A percentile compares a stretch with the other conserved stretches of the same genome.
phyloP scores from a whole-genome alignment of 768 basidiomycete genomes.

The Russula vinacea region DNA sequence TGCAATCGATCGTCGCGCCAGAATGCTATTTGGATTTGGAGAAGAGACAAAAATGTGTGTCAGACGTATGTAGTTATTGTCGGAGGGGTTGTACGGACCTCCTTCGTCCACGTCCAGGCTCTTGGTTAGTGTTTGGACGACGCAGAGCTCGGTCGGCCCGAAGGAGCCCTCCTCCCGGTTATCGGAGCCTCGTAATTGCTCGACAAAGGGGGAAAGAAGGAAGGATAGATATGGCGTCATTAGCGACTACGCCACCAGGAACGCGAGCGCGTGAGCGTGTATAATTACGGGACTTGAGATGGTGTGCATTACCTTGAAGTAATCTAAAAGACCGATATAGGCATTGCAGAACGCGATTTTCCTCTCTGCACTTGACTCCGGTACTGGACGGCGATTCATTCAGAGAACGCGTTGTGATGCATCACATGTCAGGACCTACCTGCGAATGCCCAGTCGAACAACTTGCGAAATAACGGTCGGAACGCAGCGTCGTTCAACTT shows the following conservation, averaged over 20 bases:
- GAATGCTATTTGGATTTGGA: constrained; percentile 53
- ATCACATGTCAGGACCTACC: constrained; percentile 27
- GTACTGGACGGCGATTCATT: constrained; percentile 19
- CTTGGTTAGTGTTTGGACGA: constrained; percentile 61
- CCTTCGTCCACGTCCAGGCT: constrained; percentile 77
- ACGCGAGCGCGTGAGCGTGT: not conserved
- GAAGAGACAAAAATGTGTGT: not conserved
- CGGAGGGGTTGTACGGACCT: constrained; percentile 45
- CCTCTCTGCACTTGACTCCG: constrained; percentile 42
- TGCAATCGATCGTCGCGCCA: constrained; percentile 84
- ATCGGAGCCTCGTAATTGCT: constrained; percentile 54
- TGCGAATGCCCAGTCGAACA: constrained; percentile 94
- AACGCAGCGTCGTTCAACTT: constrained; percentile 92
- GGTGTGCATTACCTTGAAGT: constrained; percentile 69
- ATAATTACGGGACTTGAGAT: not conserved
- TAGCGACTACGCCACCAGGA: constrained; percentile 50
- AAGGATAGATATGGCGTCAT: constrained; percentile 91
- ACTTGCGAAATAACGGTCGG: constrained; percentile 83
- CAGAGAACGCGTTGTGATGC: not conserved
- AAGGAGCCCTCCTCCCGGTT: constrained; percentile 30
- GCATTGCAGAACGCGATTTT: constrained; percentile 73
- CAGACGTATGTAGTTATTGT: not conserved
- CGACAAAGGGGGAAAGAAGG: constrained; percentile 62
- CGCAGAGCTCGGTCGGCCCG: constrained; percentile 49
- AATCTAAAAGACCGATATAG: constrained; percentile 71